These are phyloP conservation scores for Tylopilus subfusipes DNA, from an alignment of 768 basidiomycete species.

Conservation along the genomic window DNA sequence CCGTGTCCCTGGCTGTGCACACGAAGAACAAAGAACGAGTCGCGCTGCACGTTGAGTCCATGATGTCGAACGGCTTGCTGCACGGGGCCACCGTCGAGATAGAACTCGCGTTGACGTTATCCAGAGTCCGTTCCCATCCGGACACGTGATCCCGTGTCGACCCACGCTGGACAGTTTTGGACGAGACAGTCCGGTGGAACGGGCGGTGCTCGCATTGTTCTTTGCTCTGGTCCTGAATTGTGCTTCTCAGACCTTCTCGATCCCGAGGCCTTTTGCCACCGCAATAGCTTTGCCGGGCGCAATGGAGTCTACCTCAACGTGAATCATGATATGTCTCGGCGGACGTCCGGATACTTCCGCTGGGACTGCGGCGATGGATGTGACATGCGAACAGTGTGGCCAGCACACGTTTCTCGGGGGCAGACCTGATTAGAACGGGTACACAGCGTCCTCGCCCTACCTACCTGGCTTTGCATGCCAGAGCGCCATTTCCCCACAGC, in stretches of 20 bases:
- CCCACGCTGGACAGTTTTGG: not conserved
- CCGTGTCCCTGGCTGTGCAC: conserved; percentile 11
- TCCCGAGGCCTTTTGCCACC: not conserved
- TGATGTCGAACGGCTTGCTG: conserved; percentile 7
- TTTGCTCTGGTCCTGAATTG: no score
- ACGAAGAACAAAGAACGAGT: not conserved
- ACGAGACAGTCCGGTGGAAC: not conserved
- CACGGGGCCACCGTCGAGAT: not conserved
- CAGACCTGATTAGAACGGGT: not conserved
- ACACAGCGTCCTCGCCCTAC: not conserved
- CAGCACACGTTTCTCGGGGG: conserved; percentile 20
- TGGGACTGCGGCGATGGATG: not conserved
- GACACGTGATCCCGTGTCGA: not conserved
- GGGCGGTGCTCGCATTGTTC: no score
- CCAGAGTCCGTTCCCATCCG: not conserved
- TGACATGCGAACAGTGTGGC: conserved; percentile 3
- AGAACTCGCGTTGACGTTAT: no score
- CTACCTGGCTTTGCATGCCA: not conserved
- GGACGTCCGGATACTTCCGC: conserved; percentile 8
- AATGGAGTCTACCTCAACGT: not conserved
- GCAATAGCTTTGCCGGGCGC: not conserved
- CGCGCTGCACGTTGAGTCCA: conserved; percentile 9
- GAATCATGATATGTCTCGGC: not conserved
- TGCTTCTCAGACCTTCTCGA: not conserved
- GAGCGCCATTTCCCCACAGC: conserved; percentile 1